These are phyloP conservation scores for Carex kokanica DNA, from an alignment of 176 grass and related monocot genomes.

Conservation along the genomic window DNA sequence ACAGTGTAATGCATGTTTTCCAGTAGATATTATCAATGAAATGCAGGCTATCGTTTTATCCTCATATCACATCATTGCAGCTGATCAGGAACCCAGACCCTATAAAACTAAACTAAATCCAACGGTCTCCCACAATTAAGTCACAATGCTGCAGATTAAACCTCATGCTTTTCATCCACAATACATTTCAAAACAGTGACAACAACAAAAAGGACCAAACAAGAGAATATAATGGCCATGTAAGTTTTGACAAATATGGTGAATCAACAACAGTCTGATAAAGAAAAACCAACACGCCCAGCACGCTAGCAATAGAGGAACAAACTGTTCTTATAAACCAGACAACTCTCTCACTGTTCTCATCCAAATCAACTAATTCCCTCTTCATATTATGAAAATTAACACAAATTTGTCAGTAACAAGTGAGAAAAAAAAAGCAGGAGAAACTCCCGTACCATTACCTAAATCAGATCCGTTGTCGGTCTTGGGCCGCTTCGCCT, in stretches of 20 bases:
- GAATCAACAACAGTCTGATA: not conserved
- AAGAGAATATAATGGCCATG: not conserved
- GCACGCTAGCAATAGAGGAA: not conserved
- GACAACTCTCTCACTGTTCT: not conserved
- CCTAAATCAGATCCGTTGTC: conserved; percentile 49
- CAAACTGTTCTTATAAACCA: not conserved
- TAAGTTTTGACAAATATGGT: not conserved
- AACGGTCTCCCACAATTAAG: not conserved
- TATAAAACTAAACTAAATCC: not conserved
- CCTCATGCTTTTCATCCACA: not conserved
- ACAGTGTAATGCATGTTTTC: not conserved
- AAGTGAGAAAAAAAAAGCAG: conserved; percentile 21
- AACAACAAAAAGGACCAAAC: not conserved
- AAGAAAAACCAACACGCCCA: not conserved
- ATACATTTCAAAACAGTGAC: not conserved
- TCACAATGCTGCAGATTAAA: not conserved
- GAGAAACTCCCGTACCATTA: conserved; percentile 35
- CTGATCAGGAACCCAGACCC: not conserved
- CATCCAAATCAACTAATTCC: conserved; percentile 21
- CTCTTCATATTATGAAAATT: not conserved
- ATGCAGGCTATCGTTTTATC: not conserved
- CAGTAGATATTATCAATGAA: not conserved
- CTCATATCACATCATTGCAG: not conserved
- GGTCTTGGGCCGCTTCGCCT: conserved; percentile 80
- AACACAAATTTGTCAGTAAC: conserved; percentile 21